Base-by-base conservation (phyloP, 1,284 basidiomycete genomes). In the Ustilago trichophora region DNA sequence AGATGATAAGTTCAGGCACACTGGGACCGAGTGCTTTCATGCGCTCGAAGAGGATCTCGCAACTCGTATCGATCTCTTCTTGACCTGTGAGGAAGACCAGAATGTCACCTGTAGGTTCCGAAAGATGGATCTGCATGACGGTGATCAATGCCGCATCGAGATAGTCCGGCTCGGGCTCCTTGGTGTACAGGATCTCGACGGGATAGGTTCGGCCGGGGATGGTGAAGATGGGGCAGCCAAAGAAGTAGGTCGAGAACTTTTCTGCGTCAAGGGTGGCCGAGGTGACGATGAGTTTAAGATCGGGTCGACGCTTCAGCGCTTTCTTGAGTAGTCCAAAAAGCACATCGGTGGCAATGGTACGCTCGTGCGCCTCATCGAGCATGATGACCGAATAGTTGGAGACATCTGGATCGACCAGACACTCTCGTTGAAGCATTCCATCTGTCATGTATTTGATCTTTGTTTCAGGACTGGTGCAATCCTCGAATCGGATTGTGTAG, bases 71-170 rank as follows among this genome's bases (percentile, higher is more conserved):
- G 65, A 98, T 99, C 83, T 98, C 96, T 82, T 98, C 96, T 86
- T 98, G 96, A 70, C 96, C 96, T 0, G 96, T 98, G 41, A 99
- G 86, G 84, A 98, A 98, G 1, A 98, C 92, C 25, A 98, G 87
- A 66, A 99, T 95, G 78, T 98, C 96, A n/a, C 96, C 96, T 76
- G 91, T 91, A 0, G 94, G 93, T 75, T 98, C 95, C 0, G 95
- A 97, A 1, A 94, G 98, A 82, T 99, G 96, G 38, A 98, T 98
- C 82, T 98, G 96, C 83, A 99, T 96, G 24, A 98, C 89, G 7
- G 96, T 98, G 5, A 95, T 98, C 78, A 99, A 95, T 25, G 95
- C 93, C 6, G 96, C 96, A 80, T 98, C 94, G 25, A 98, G 88
- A 80, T 98, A 99, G 82, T 98, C 80, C 18, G 79, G 78, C 54